Conservation (phyloP, 345 rosid species). For the Mangifera indica region DNA sequence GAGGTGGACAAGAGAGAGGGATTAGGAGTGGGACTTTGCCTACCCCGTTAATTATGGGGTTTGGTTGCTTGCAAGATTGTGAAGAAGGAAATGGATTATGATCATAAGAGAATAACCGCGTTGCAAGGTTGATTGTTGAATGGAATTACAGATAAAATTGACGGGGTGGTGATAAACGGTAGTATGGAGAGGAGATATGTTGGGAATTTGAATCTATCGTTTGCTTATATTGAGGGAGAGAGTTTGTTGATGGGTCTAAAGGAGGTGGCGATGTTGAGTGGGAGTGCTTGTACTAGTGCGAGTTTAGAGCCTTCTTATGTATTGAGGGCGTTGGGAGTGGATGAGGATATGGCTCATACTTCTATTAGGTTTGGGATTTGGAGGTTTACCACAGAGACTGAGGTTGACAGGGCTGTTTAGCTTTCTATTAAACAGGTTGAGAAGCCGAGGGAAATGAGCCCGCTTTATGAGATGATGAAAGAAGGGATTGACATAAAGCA, state of each 20-base stretch:
- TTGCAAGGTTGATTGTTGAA: conserved; percentile 70
- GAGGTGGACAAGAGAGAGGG: conserved; percentile 99
- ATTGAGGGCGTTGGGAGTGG: conserved; percentile 94
- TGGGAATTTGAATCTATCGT: conserved; percentile 85
- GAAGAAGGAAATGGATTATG: conserved; percentile 85
- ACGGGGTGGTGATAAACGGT: conserved; percentile 89
- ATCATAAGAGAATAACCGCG: conserved; percentile 56
- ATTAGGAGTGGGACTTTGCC: conserved; percentile 90
- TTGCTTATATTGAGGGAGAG: conserved; percentile 98
- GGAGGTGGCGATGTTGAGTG: conserved; percentile 96
- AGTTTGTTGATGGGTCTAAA: conserved; percentile 95
- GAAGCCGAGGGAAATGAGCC: conserved; percentile 97
- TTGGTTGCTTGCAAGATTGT: conserved; percentile 90
- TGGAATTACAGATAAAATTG: conserved; percentile 67
- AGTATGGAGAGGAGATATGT: conserved; percentile 72
- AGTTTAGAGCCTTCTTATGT: conserved; percentile 97
- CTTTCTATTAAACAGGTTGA: conserved; percentile 84
- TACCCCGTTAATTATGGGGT: conserved; percentile 79
- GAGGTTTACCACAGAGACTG: conserved; percentile 86
- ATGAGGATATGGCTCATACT: conserved; percentile 97
- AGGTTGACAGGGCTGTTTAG: conserved; percentile 78
- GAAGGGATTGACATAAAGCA: conserved; percentile 83
- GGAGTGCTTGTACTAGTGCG: conserved; percentile 98
- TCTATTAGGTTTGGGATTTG: conserved; percentile 96
- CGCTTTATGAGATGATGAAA: conserved; percentile 89